Evolutionary conservation across 2,329 filamentous ascomycete species (phyloP).

Genomic region (Helminthosporium solani): DNA sequence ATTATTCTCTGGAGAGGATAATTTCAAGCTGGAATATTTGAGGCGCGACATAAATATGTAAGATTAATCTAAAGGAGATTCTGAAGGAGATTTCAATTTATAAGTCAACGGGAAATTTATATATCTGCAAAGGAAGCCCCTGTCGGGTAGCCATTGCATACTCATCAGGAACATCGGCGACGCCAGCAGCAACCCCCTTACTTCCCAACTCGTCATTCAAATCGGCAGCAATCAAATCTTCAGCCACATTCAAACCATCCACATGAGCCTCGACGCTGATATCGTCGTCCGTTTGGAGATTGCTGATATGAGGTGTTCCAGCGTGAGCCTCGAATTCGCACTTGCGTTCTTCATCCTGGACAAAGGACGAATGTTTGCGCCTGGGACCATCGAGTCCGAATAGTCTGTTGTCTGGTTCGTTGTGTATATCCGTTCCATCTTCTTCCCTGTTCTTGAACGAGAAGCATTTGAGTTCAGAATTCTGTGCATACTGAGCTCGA

Average conservation of each 20-base stretch:
- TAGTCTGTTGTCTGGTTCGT: not conserved
- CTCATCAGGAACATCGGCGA: too few relatives aligned
- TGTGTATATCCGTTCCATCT: not conserved
- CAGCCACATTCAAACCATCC: constrained; percentile 12
- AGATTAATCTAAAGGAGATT: too few relatives aligned
- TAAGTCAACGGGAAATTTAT: too few relatives aligned
- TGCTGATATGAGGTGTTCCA: constrained; percentile 27
- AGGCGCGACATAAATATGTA: too few relatives aligned
- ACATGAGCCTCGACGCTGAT: constrained; percentile 4
- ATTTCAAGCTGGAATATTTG: too few relatives aligned
- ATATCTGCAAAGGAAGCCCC: too few relatives aligned
- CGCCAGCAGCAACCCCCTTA: not conserved
- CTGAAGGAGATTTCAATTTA: too few relatives aligned
- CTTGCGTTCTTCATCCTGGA: constrained; percentile 24
- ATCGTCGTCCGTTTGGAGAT: constrained; percentile 20
- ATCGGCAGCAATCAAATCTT: constrained; percentile 8
- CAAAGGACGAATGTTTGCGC: constrained; percentile 22
- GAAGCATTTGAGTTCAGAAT: not conserved
- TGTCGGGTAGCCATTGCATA: too few relatives aligned
- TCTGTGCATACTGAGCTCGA: constrained; percentile 15
- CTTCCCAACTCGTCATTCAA: not conserved
- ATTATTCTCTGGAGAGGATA: too few relatives aligned
- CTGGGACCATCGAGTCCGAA: constrained; percentile 8
- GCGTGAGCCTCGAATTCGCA: constrained; percentile 16
- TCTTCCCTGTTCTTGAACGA: too few relatives aligned